Percentiles rank a stretch among this genome's conserved stretches.
These are phyloP conservation scores for Teunomyces barrocoloradensis DNA, from an alignment of 805 yeast species.

Conservation along the genomic window DNA sequence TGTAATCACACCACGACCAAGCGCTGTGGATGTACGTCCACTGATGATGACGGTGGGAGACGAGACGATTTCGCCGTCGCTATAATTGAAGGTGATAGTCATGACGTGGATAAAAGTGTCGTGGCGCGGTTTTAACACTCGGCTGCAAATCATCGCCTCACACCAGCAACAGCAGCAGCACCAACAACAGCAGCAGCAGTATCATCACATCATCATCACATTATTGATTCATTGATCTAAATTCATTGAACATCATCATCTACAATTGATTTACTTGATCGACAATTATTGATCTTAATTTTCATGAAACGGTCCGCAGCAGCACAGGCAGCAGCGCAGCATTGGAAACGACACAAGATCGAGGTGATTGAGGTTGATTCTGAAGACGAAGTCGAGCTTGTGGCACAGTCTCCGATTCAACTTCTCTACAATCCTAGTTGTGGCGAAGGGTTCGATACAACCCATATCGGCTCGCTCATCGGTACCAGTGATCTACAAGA, in stretches of 20 bases:
- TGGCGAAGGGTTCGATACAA: slow-evolving; percentile 19
- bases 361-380: slow-evolving; percentile 8
- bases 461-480: slow-evolving; percentile 25
- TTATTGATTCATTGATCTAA: no score
- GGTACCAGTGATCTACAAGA: slow-evolving; percentile 31
- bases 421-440: slow-evolving; percentile 28
- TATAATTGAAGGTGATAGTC: slow-evolving; percentile 30
- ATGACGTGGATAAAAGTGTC: slow-evolving; percentile 1
- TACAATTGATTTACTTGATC: no score
- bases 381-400: slow-evolving; percentile 9
- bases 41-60: slow-evolving; percentile 38
- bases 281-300: no score
- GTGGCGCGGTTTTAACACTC: neutral
- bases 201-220: no score
- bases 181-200: no score
- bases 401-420: slow-evolving; percentile 18
- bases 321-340: slow-evolving; percentile 20
- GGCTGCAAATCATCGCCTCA: neutral
- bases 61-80: slow-evolving; percentile 36
- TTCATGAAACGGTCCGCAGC: slow-evolving; percentile 18
- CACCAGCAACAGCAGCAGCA: no score
- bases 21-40: slow-evolving; percentile 22
- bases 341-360: slow-evolving; percentile 18
- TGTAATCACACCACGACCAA: slow-evolving; percentile 25
- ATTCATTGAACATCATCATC: no score